Base-by-base conservation (phyloP, 176 grass and related monocot genomes). In the Rhipidocladum racemiflorum region DNA sequence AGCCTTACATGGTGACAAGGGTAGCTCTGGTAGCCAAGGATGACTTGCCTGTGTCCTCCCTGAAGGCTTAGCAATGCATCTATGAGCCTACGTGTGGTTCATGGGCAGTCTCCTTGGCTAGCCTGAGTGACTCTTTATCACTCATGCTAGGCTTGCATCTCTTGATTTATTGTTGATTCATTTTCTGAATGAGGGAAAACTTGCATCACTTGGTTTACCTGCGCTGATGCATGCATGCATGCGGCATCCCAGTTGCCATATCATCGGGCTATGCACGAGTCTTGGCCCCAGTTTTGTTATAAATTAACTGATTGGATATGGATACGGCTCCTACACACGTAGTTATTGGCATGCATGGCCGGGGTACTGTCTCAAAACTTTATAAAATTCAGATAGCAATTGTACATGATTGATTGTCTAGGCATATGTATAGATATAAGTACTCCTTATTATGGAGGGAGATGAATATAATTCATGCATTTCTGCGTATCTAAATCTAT, bases 31-130 rank as follows among this genome's bases (percentile, higher is more conserved):
- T 87, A 85, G 81, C 81, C 81, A 89, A 80, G 81, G 81, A 88
- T 83, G 86, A 88, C 74, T 88, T 88, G 86, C 80, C 65, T 84
- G 65, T 78, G 85, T 87, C 18, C 36, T 69, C 1, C 35, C 27
- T 5, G 5, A 68, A 80, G 76, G 76, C 40, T 55, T 48, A 40
- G 68, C 79, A n/a, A 6, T 59, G 36, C 6, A 4, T 1, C 21
- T 56, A 61, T 28, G 42, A 66, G 46, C 68, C 57, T 80, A 54
- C 6, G 16, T 36, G 38, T 72, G 48, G 20, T 74, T 79, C 74
- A 84, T 34, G 6, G 86, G 86, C 79, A 87, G 86, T 87, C 79
- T 77, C 72, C 79, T 87, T 83, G 86, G 86, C 86, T 77, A 83
- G 65, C n/a, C 86, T 83, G 79, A 27, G 24, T 71, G 43, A 10